Percentiles rank a stretch among this genome's conserved stretches.
phyloP scores from a whole-genome alignment of 495 filamentous ascomycete species.

The Penicillium atrosanguineum region DNA sequence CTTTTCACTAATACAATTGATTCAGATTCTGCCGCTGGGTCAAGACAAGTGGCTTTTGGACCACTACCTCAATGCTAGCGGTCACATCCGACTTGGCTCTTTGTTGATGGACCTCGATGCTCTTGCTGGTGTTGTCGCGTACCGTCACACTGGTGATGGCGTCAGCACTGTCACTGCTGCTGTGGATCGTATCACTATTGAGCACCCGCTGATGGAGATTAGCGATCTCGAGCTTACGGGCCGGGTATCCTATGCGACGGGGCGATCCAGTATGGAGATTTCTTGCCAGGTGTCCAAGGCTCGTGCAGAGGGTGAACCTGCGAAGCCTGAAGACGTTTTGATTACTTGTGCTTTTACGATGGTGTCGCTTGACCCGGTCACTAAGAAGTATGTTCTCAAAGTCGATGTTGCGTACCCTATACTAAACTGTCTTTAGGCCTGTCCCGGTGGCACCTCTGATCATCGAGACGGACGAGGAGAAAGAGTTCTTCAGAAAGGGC shows the following conservation, averaged over 20 bases:
- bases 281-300: constrained; percentile 71
- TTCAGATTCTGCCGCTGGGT: constrained; percentile 61
- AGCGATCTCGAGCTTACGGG: constrained; percentile 80
- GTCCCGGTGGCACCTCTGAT: constrained; percentile 57
- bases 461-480: constrained; percentile 69
- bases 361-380: constrained; percentile 72
- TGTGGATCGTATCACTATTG: constrained; percentile 75
- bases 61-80: constrained; percentile 64
- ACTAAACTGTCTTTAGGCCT: constrained; percentile 39
- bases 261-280: constrained; percentile 77
- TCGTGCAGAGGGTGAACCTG: constrained; percentile 52
- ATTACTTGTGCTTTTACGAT: constrained; percentile 84
- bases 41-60: constrained; percentile 71
- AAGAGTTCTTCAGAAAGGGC: constrained; percentile 62
- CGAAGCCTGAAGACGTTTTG: constrained; percentile 66
- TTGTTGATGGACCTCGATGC: constrained; percentile 84
- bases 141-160: constrained; percentile 75
- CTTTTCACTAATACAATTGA: constrained; percentile 14
- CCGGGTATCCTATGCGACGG: constrained; percentile 77
- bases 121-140: constrained; percentile 73
- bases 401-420: background rate
- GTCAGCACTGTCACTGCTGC: constrained; percentile 82
- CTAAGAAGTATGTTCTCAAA: constrained; percentile 56
- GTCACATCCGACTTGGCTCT: constrained; percentile 66
- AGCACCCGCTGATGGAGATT: constrained; percentile 69